Evolutionary conservation across 129 eudicot genomes (phyloP).

Genomic region (Centaurea solstitialis): DNA sequence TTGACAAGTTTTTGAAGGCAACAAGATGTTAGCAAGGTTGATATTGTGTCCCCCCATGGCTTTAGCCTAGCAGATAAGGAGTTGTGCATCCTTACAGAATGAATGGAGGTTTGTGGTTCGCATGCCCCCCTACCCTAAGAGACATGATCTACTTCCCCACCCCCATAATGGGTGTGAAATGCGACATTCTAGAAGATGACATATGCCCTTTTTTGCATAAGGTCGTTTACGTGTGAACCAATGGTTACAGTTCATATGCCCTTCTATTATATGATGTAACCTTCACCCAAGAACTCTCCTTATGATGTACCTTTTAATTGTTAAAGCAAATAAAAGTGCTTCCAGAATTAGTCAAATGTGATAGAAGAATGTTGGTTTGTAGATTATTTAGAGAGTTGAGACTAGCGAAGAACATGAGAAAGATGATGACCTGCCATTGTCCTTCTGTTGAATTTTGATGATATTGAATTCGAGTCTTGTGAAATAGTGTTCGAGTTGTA

Average conservation of each 20-base stretch:
- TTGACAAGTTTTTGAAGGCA: slow-evolving; percentile 71
- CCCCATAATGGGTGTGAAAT: neutral
- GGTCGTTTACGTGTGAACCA: neutral
- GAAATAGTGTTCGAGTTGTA: too few species aligned
- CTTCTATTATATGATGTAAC: neutral
- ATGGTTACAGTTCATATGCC: slow-evolving; percentile 6
- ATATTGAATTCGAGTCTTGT: too few species aligned
- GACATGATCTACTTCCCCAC: neutral
- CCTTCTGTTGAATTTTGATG: too few species aligned
- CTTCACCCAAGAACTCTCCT: neutral
- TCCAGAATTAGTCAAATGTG: neutral
- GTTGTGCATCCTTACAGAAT: neutral
- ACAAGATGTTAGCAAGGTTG: slow-evolving; percentile 50
- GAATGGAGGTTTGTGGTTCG: neutral
- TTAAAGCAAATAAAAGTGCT: too few species aligned
- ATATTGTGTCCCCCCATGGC: neutral
- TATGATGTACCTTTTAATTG: neutral
- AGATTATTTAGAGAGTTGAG: neutral
- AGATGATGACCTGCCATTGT: too few species aligned
- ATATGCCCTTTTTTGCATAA: neutral
- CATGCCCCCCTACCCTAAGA: neutral
- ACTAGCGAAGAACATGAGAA: too few species aligned
- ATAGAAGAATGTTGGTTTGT: neutral
- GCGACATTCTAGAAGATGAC: neutral
- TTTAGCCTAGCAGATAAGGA: too few species aligned